Percentiles rank a stretch among this genome's conserved stretches.
Conservation (phyloP, 208 protist species). For the Naegleria fowleri region DNA sequence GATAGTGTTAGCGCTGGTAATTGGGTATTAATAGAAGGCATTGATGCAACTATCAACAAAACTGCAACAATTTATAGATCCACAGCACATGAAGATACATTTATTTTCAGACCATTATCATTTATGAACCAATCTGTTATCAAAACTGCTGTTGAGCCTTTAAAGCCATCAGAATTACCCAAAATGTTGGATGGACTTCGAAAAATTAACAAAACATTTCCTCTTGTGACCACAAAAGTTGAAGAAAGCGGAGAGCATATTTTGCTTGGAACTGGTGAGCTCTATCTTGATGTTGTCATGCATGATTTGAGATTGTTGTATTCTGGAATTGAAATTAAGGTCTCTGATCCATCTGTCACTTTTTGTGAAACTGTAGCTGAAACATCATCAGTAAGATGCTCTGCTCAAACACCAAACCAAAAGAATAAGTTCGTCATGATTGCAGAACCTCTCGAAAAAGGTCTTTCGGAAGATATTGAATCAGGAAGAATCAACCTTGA, state of each 20-base stretch:
- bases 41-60: slow-evolving; percentile 71
- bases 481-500: not conserved
- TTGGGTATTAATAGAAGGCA: slow-evolving; percentile 74
- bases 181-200: slow-evolving; percentile 87
- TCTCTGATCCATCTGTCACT: slow-evolving; percentile 88
- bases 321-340: slow-evolving; percentile 84
- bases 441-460: slow-evolving; percentile 75
- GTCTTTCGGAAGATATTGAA: slow-evolving; percentile 73
- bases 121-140: slow-evolving; percentile 66
- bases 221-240: slow-evolving; percentile 73
- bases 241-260: slow-evolving; percentile 97
- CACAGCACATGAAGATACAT: slow-evolving; percentile 12
- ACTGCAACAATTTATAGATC: slow-evolving; percentile 61
- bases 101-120: slow-evolving; percentile 62
- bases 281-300: slow-evolving; percentile 97
- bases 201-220: slow-evolving; percentile 79
- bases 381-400: slow-evolving; percentile 72
- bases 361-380: slow-evolving; percentile 96
- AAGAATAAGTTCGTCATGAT: slow-evolving; percentile 82
- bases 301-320: slow-evolving; percentile 86
- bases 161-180: slow-evolving; percentile 84
- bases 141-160: slow-evolving; percentile 92
- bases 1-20: slow-evolving; percentile 55
- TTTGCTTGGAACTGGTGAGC: slow-evolving; percentile 92
- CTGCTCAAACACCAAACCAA: slow-evolving; percentile 73